Conservation (phyloP, 2,329 filamentous ascomycete genomes). For the Coniella vitis region DNA sequence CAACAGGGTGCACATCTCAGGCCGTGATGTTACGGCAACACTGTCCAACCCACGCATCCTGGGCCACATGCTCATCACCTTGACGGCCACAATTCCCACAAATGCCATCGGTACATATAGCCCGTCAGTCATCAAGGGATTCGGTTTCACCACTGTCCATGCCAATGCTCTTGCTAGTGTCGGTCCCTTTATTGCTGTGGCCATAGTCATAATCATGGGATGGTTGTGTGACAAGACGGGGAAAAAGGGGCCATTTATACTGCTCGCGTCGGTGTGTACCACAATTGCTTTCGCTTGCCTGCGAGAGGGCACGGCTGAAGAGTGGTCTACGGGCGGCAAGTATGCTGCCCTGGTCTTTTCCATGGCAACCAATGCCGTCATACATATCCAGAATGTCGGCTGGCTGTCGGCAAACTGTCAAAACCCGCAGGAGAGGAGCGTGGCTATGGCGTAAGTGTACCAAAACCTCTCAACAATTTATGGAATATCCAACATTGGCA, state of each 20-base stretch:
- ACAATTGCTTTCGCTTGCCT: slow-evolving; percentile 29
- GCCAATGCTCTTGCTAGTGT: slow-evolving; percentile 48
- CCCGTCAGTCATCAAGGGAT: slow-evolving; percentile 44
- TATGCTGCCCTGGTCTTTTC: slow-evolving; percentile 52
- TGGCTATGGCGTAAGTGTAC: slow-evolving; percentile 51
- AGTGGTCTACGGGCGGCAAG: slow-evolving; percentile 17
- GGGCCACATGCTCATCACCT: slow-evolving; percentile 43
- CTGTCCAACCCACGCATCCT: slow-evolving; percentile 42
- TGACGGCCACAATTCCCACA: slow-evolving; percentile 41
- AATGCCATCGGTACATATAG: slow-evolving; percentile 44
- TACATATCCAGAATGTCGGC: slow-evolving; percentile 51
- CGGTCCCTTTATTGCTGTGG: slow-evolving; percentile 45
- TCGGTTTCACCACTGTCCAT: slow-evolving; percentile 41
- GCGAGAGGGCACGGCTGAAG: background rate
- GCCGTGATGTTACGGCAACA: slow-evolving; percentile 28
- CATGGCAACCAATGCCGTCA: slow-evolving; percentile 46
- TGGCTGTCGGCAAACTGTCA: slow-evolving; percentile 52
- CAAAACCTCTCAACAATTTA: background rate
- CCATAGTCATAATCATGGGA: slow-evolving; percentile 43
- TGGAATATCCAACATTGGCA: background rate
- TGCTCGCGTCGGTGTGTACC: slow-evolving; percentile 33
- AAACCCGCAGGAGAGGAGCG: slow-evolving; percentile 48
- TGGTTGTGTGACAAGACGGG: slow-evolving; percentile 40
- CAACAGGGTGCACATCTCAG: slow-evolving; percentile 30
- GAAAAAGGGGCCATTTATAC: slow-evolving; percentile 42